These are phyloP conservation scores for Mallotus nudiflorus DNA, from an alignment of 345 rosid genomes.

Conservation along the genomic window DNA sequence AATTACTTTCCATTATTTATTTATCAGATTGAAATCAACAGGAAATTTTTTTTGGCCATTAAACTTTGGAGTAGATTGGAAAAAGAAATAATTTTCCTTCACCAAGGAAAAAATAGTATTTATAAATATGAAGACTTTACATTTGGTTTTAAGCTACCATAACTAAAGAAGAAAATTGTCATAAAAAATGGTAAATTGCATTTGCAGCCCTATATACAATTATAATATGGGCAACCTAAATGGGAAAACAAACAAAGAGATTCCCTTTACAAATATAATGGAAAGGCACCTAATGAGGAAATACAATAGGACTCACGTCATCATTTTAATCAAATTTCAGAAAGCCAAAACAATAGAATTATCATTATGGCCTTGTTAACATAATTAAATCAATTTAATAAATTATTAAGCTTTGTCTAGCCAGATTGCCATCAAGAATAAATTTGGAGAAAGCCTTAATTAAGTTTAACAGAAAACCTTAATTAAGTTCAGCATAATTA, in stretches of 20 bases:
- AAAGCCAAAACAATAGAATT: background rate
- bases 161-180: background rate
- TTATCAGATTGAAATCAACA: background rate
- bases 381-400: background rate
- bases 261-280: background rate
- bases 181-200: background rate
- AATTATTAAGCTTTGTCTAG: background rate
- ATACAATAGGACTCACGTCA: background rate
- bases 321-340: background rate
- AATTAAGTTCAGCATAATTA: constrained; percentile 87
- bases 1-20: background rate
- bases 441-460: constrained; percentile 17
- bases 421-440: background rate
- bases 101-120: background rate
- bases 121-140: background rate
- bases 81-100: background rate
- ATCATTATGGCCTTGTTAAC: background rate
- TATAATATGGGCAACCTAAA: background rate
- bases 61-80: background rate
- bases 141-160: background rate
- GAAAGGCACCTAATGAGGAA: background rate
- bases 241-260: background rate
- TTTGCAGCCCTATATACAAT: background rate
- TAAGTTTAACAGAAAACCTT: no score
- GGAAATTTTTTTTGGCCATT: background rate